These are phyloP conservation scores for Vaccinium vitisidaea DNA, from an alignment of 148 eudicot species.

Conservation along the genomic window DNA sequence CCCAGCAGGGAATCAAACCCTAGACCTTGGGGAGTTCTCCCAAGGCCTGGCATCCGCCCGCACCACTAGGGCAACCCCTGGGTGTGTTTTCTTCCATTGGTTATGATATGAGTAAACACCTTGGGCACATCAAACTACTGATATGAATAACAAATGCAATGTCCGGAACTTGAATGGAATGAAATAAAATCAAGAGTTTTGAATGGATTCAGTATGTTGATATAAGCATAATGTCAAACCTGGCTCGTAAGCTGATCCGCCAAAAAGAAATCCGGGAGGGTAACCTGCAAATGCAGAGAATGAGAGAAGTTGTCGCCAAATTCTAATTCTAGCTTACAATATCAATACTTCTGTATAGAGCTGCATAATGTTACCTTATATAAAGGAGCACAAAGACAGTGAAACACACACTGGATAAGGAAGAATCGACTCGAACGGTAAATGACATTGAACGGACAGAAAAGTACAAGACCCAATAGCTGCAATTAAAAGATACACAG, in stretches of 20 bases:
- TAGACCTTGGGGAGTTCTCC: too few relatives aligned
- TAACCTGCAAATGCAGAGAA: conserved; percentile 31
- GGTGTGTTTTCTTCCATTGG: background rate
- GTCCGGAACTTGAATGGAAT: background rate
- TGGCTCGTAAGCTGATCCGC: conserved; percentile 55
- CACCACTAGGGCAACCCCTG: too few relatives aligned
- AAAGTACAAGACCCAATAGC: conserved; percentile 11
- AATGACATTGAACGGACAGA: conserved; percentile 23
- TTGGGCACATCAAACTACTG: background rate
- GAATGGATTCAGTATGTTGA: background rate
- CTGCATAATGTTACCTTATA: background rate
- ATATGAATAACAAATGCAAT: background rate
- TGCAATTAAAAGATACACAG: background rate
- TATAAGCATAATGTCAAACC: conserved; percentile 21
- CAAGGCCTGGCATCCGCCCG: too few relatives aligned
- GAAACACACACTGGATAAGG: conserved; percentile 5
- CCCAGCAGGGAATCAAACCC: too few relatives aligned
- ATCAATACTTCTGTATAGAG: background rate
- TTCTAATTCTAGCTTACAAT: background rate
- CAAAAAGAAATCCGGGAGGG: conserved; percentile 49
- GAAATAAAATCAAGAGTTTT: background rate
- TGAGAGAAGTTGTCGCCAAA: background rate
- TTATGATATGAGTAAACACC: background rate
- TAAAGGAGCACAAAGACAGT: conserved; percentile 25
- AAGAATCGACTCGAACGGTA: conserved; percentile 26